Conservation (phyloP, 169 alveolate genomes). For the Plasmodium gonderi region DNA sequence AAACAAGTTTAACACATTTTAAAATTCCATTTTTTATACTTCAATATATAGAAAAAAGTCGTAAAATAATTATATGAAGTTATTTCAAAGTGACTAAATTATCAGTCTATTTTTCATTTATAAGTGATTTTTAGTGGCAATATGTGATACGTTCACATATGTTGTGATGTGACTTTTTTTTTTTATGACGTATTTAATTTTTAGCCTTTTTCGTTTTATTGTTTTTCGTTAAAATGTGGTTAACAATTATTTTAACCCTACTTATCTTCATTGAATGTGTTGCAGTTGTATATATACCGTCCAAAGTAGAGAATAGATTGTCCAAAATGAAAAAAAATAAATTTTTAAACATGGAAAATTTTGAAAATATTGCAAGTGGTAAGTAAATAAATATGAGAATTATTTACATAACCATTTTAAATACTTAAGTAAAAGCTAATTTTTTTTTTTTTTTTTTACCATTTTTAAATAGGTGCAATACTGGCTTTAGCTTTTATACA, state of each 20-base stretch:
- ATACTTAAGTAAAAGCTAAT: background rate
- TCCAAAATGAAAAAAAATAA: constrained; percentile 34
- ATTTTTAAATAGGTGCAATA: constrained; percentile 60
- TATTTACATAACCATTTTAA: constrained; percentile 12
- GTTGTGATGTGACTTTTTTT: background rate
- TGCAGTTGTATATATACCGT: constrained; percentile 53
- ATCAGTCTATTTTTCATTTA: background rate
- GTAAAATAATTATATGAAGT: background rate
- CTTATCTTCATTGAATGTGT: constrained; percentile 63
- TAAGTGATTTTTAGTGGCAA: constrained; percentile 1
- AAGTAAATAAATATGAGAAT: constrained; percentile 26
- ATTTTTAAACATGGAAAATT: constrained; percentile 52
- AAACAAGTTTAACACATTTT: background rate
- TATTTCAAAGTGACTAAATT: background rate
- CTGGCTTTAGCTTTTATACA: constrained; percentile 67
- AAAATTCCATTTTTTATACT: background rate
- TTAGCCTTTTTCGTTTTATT: background rate
- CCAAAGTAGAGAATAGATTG: constrained; percentile 27
- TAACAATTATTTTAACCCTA: constrained; percentile 26
- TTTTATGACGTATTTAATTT: constrained; percentile 8
- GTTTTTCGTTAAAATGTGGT: constrained; percentile 66
- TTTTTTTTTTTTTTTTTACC: background rate
- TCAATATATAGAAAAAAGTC: background rate
- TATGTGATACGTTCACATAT: background rate
- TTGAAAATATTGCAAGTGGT: constrained; percentile 74